A percentile compares a stretch with the other conserved stretches of the same genome.
Conservation (phyloP, 108 stramenopile genomes). For the Chaetoceros muelleri region DNA sequence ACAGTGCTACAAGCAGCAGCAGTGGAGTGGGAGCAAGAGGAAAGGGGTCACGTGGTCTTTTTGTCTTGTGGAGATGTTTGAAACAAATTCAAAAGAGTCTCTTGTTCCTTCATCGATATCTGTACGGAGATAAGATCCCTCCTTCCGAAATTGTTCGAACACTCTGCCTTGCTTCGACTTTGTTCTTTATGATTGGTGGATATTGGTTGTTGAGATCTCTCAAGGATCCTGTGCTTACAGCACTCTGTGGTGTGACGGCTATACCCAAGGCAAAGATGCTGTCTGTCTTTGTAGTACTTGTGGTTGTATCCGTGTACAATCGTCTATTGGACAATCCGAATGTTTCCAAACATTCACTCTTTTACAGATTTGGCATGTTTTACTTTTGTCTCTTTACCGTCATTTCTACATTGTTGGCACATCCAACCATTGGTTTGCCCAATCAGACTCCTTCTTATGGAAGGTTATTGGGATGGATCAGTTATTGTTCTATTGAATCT, state of each 20-base stretch:
- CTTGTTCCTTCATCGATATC: conserved; percentile 40
- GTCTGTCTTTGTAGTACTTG: conserved; percentile 83
- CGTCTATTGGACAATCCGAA: conserved; percentile 64
- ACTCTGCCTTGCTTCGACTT: conserved; percentile 78
- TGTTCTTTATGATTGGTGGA: conserved; percentile 96
- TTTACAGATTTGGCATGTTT: conserved; percentile 93
- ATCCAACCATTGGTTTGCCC: conserved; percentile 76
- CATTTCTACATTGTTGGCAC: conserved; percentile 68
- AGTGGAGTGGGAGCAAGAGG: conserved; percentile 21
- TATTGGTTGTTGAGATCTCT: conserved; percentile 93
- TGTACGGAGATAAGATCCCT: conserved; percentile 87
- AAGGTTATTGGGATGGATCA: conserved; percentile 87
- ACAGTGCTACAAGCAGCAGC: conserved; percentile 34
- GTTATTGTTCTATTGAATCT: conserved; percentile 92
- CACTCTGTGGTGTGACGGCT: conserved; percentile 83
- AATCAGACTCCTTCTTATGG: conserved; percentile 67
- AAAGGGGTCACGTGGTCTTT: too few relatives aligned
- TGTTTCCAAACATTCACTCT: conserved; percentile 87
- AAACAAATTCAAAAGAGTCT: conserved; percentile 23
- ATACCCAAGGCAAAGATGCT: conserved; percentile 95
- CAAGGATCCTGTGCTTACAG: conserved; percentile 91
- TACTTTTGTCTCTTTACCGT: conserved; percentile 72
- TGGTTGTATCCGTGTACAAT: conserved; percentile 90
- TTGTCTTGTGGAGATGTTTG: too few relatives aligned
- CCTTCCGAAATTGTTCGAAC: conserved; percentile 80